Evolutionary conservation across 805 yeast genomes (phyloP), one percentile per base, ranked within the genome.

Genomic region (Candida suzukii): DNA sequence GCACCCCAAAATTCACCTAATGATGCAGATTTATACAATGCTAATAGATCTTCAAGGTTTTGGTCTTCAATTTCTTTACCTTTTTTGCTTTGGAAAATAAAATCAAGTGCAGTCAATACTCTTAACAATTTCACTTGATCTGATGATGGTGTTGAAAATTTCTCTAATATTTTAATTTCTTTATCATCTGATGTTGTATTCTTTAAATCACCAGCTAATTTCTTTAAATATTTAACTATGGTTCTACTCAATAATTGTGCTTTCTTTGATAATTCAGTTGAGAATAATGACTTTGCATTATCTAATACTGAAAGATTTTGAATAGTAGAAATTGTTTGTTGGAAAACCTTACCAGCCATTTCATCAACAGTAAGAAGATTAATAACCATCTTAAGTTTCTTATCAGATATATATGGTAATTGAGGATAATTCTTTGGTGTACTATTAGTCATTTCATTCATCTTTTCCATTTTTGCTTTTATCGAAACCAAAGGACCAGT

Each of bases 81-180:
- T 11, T 56, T 54, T 24, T 51, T 56, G 9, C 53, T 54, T 52
- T 80, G 87, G 58, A 76, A 83, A 54, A 90, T 67, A 50, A 83
- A 87, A 52, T 90, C 96, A 43, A 90, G 70, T 0, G 96, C 95
- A 1, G 97, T 88, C 45, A 90, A 67, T 2, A 88, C 80, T 39
- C 96, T 72, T 41, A 91, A 66, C n/a, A 93, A 62, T 53, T 88
- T 88, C 8, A 96, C 85, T 57, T 93, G 98, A 46, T 84, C 88
- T 0, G 96, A 84, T 33, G 84, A 78, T 1, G 88, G 76, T 0
- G 87, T 75, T 2, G 93, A 84, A 54, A 90, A 86, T 50, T 76
- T 77, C 22, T 75, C 63, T 45, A 88, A 41, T 0, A 51, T 39
- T n/a, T 53, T 68, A 3, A 78, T 63, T 21, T 73, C 76, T 19